A percentile compares a stretch with the other conserved stretches of the same genome.
phyloP scores from a whole-genome alignment of 208 protist species.

The Leptomonas seymouri region DNA sequence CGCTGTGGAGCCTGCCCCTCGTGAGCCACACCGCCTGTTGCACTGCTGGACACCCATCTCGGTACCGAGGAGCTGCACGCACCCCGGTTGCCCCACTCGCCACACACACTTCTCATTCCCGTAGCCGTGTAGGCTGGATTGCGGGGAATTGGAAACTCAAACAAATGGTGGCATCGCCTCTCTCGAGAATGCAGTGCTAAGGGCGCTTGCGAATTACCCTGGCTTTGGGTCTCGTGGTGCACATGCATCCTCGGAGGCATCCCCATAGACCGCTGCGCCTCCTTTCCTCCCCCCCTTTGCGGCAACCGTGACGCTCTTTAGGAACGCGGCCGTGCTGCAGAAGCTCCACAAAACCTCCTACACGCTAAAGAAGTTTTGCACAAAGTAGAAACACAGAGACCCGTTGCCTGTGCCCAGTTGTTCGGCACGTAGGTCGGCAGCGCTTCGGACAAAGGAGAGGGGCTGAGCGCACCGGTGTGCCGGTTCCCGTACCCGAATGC shows the following conservation, averaged over 20 bases:
- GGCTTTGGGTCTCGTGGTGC: neutral
- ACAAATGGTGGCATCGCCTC: neutral
- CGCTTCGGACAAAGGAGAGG: too few relatives aligned
- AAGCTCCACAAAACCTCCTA: slow-evolving; percentile 3
- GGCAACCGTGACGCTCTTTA: neutral
- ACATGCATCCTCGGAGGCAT: neutral
- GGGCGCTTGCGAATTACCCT: neutral
- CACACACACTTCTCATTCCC: slow-evolving; percentile 22
- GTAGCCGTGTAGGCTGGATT: slow-evolving; percentile 15
- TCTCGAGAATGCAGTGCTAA: neutral
- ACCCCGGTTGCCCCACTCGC: neutral
- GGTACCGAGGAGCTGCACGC: slow-evolving; percentile 4
- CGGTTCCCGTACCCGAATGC: neutral
- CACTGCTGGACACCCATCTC: neutral
- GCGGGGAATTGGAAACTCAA: neutral
- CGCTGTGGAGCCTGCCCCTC: neutral
- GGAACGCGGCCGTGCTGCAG: neutral
- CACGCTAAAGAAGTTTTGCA: slow-evolving; percentile 6
- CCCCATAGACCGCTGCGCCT: neutral
- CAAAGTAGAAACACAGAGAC: slow-evolving; percentile 12
- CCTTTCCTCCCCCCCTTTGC: too few relatives aligned
- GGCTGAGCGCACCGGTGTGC: neutral
- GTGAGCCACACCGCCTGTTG: slow-evolving; percentile 1
- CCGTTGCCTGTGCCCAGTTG: slow-evolving; percentile 15
- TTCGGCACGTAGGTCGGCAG: neutral